These are phyloP conservation scores for Oryza punctata DNA, from an alignment of 176 grass and related monocot species.

Conservation along the genomic window DNA sequence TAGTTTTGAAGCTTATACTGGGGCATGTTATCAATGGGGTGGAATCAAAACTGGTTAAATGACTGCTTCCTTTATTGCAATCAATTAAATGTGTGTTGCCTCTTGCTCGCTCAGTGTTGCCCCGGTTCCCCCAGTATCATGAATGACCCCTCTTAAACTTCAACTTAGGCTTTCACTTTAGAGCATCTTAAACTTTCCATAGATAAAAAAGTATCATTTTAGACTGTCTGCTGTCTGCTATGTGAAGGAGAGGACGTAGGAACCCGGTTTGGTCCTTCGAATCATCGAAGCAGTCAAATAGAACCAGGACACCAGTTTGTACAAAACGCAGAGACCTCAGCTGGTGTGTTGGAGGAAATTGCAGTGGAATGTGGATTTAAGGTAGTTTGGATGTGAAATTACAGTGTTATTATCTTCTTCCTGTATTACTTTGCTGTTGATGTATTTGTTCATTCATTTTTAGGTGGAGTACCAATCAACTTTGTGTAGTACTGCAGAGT, in stretches of 20 bases:
- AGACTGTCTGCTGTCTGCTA: constrained; percentile 31
- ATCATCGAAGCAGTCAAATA: constrained; percentile 39
- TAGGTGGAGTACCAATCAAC: constrained; percentile 77
- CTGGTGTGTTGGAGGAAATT: constrained; percentile 61
- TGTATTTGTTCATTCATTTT: constrained; percentile 40
- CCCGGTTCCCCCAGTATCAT: neutral
- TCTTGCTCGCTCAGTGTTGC: neutral
- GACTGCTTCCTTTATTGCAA: constrained; percentile 12
- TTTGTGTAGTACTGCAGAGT: constrained; percentile 61
- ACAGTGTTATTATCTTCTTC: constrained; percentile 32
- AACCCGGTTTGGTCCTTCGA: constrained; percentile 31
- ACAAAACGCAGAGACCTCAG: constrained; percentile 45
- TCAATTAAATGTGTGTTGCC: neutral
- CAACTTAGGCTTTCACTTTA: constrained; percentile 11
- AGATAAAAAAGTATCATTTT: constrained; percentile 20
- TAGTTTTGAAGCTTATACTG: constrained; percentile 22
- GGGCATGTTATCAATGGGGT: neutral
- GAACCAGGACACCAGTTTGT: constrained; percentile 41
- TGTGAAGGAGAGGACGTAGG: constrained; percentile 45
- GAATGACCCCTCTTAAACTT: neutral
- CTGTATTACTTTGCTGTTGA: constrained; percentile 29
- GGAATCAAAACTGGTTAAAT: neutral
- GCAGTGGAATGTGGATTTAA: constrained; percentile 81
- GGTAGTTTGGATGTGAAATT: constrained; percentile 50
- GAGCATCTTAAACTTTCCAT: constrained; percentile 32